These are phyloP conservation scores for Fonsecaea pugnacius DNA, from an alignment of 2,329 filamentous ascomycete species.

Conservation along the genomic window DNA sequence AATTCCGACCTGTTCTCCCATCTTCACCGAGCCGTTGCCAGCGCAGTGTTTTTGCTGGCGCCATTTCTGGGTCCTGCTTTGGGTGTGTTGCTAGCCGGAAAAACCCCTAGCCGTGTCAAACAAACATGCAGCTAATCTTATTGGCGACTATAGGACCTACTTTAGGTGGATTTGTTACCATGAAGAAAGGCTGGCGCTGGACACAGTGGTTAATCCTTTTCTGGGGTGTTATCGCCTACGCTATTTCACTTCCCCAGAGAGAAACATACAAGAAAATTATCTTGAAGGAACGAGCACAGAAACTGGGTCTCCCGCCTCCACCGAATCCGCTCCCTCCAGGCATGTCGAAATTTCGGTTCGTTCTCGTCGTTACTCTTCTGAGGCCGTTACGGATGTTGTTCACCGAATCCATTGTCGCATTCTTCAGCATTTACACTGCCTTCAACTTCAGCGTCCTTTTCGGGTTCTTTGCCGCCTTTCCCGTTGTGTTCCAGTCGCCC, in stretches of 20 bases:
- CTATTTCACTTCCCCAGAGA: constrained; percentile 61
- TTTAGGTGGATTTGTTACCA: constrained; percentile 68
- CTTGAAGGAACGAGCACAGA: constrained; percentile 61
- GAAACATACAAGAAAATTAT: constrained; percentile 74
- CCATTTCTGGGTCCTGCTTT: constrained; percentile 71
- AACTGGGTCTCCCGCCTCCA: constrained; percentile 64
- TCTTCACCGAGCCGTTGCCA: constrained; percentile 61
- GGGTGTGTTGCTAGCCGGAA: constrained; percentile 38
- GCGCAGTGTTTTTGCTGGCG: constrained; percentile 60
- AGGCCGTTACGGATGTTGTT: constrained; percentile 69
- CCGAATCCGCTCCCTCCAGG: constrained; percentile 68
- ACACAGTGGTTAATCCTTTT: constrained; percentile 72
- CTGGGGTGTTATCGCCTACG: constrained; percentile 61
- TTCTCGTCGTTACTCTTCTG: constrained; percentile 45
- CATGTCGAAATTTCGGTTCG: constrained; percentile 53
- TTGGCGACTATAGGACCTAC: constrained; percentile 56
- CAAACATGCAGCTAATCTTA: neutral
- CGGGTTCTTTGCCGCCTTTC: constrained; percentile 83
- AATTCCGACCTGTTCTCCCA: constrained; percentile 63
- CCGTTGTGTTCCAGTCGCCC: constrained; percentile 70
- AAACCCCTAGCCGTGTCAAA: neutral
- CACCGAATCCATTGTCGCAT: constrained; percentile 69
- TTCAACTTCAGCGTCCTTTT: constrained; percentile 81
- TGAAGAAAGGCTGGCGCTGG: constrained; percentile 72
- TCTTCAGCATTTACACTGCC: constrained; percentile 72